Evolutionary conservation across 768 basidiomycete species (phyloP).

Genomic region (Boletellus ananas): DNA sequence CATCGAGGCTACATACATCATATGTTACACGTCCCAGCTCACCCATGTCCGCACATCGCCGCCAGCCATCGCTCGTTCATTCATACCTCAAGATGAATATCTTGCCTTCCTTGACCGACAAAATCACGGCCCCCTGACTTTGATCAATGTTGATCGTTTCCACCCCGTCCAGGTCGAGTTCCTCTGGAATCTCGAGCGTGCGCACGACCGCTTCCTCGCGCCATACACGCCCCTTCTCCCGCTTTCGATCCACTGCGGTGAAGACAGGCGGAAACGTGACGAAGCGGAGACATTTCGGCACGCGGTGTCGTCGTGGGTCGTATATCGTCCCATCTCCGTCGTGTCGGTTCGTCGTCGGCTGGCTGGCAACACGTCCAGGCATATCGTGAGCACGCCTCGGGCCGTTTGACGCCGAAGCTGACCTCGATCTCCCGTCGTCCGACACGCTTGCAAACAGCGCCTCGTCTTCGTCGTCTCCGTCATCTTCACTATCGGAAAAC

Average conservation of each 20-base stretch:
- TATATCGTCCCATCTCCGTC: constrained; percentile 18
- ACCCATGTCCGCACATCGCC: no score
- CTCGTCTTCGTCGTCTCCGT: constrained; percentile 21
- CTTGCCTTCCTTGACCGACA: constrained; percentile 63
- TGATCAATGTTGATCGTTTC: constrained; percentile 81
- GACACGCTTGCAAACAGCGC: constrained; percentile 5
- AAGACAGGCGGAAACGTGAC: constrained; percentile 62
- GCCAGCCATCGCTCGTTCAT: constrained; percentile 14
- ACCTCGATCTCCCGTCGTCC: constrained; percentile 4
- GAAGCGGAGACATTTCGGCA: constrained; percentile 56
- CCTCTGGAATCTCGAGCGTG: constrained; percentile 61
- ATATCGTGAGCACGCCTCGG: background rate
- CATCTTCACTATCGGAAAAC: constrained; percentile 29
- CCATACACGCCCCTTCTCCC: constrained; percentile 12
- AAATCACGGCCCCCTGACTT: constrained; percentile 66
- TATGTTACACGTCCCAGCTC: background rate
- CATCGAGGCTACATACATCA: background rate
- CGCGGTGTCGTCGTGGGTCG: constrained; percentile 27
- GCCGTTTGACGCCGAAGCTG: constrained; percentile 4
- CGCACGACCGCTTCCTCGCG: constrained; percentile 46
- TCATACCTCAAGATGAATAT: constrained; percentile 73
- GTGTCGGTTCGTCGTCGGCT: constrained; percentile 13
- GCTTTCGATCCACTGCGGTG: constrained; percentile 20
- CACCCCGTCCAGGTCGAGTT: constrained; percentile 59
- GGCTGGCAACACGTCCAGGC: constrained; percentile 1